Conservation (phyloP, 192 early-diverging fungal genomes). For the Podila verticillata region DNA sequence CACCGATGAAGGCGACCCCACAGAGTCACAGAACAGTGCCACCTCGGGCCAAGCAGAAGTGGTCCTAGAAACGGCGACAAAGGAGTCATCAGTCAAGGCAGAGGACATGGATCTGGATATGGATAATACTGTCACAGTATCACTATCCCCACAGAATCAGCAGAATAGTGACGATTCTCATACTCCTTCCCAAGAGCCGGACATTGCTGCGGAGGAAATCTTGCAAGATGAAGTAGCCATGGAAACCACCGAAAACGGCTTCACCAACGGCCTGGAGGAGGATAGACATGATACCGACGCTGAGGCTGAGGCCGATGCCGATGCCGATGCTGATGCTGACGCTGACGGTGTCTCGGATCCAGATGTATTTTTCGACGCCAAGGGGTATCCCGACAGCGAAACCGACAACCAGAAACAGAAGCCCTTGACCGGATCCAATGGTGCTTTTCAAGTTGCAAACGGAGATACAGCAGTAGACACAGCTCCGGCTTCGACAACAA, state of each 20-base stretch:
- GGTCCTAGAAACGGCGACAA: background rate
- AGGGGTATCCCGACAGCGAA: conserved; percentile 33
- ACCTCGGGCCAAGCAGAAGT: background rate
- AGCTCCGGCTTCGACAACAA: too few relatives aligned
- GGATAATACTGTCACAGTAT: background rate
- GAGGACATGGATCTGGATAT: conserved; percentile 6
- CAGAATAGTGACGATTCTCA: background rate
- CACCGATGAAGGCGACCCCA: background rate
- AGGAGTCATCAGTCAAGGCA: conserved; percentile 1
- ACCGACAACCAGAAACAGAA: background rate
- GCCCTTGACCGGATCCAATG: too few relatives aligned
- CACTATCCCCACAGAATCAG: too few relatives aligned
- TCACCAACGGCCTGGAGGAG: background rate
- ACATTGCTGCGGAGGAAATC: background rate
- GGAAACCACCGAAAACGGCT: background rate
- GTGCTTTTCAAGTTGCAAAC: too few relatives aligned
- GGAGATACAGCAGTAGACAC: too few relatives aligned
- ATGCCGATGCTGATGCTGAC: too few relatives aligned
- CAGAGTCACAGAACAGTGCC: background rate
- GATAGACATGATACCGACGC: background rate
- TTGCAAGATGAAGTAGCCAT: conserved; percentile 4
- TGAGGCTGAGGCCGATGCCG: conserved; percentile 12
- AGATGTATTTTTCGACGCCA: conserved; percentile 47
- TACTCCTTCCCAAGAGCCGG: background rate
- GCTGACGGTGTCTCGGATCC: conserved; percentile 26